phyloP scores from a whole-genome alignment of 2,329 filamentous ascomycete species.

The Verticillium nonalfalfae region DNA sequence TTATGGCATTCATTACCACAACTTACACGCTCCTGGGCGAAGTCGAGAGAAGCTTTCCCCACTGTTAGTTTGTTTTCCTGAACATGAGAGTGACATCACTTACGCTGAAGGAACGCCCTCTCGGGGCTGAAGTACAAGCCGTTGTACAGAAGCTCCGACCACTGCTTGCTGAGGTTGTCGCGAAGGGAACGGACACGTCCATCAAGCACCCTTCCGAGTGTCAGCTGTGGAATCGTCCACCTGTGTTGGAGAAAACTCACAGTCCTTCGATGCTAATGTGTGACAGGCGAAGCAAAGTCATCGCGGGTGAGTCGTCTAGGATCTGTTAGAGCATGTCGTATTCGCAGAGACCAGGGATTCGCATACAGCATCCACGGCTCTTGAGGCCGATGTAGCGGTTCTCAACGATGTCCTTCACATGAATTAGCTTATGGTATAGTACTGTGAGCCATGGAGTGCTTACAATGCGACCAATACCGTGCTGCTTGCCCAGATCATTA shows the following conservation, averaged over 20 bases:
- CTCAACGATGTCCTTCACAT: slow-evolving; percentile 29
- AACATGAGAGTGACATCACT: slow-evolving; percentile 28
- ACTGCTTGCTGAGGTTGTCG: slow-evolving; percentile 43
- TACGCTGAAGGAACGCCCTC: slow-evolving; percentile 52
- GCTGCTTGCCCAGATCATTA: slow-evolving; percentile 56
- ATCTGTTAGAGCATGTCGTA: neutral
- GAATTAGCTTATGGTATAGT: no score
- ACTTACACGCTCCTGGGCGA: slow-evolving; percentile 5
- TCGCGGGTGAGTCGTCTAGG: slow-evolving; percentile 13
- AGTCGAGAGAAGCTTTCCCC: slow-evolving; percentile 8
- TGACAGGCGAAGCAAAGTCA: slow-evolving; percentile 7
- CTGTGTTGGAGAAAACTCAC: neutral
- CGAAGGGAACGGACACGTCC: slow-evolving; percentile 45
- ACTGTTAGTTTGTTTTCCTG: neutral
- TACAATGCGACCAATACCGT: slow-evolving; percentile 59
- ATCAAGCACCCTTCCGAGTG: slow-evolving; percentile 44
- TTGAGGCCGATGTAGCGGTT: slow-evolving; percentile 23
- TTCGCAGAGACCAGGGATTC: neutral
- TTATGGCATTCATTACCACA: neutral
- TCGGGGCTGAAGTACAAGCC: slow-evolving; percentile 27
- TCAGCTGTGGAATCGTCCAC: slow-evolving; percentile 19
- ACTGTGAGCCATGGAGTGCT: neutral
- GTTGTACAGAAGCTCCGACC: slow-evolving; percentile 21
- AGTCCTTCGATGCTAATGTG: slow-evolving; percentile 40
- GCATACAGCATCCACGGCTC: slow-evolving; percentile 44